Evolutionary conservation across 202 grass and related monocot genomes (phyloP).

Genomic region (Zoysia matrella): DNA sequence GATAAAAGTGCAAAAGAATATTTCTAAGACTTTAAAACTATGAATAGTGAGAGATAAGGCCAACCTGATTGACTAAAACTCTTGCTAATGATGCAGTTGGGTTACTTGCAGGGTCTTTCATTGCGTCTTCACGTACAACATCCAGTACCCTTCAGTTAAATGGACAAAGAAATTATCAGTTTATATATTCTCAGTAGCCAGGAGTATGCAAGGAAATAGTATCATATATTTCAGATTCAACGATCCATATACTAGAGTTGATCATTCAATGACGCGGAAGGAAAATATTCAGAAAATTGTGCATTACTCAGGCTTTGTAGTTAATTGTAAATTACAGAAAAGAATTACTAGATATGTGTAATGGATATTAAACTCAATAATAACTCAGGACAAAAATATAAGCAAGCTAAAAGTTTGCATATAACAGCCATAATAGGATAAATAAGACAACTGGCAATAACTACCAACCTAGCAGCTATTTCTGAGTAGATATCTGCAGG

Average conservation of each 20-base stretch:
- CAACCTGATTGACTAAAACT: slow-evolving; percentile 90
- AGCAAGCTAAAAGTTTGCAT: background rate
- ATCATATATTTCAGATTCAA: slow-evolving; percentile 21
- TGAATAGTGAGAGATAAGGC: slow-evolving; percentile 19
- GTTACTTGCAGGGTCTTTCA: slow-evolving; percentile 67
- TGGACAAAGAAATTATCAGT: slow-evolving; percentile 27
- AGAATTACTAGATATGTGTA: background rate
- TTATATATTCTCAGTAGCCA: background rate
- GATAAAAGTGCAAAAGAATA: slow-evolving; percentile 32
- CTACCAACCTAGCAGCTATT: slow-evolving; percentile 77
- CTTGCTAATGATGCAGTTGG: slow-evolving; percentile 78
- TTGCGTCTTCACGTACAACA: slow-evolving; percentile 68
- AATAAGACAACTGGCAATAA: slow-evolving; percentile 5
- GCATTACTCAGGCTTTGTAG: background rate
- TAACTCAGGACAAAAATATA: background rate
- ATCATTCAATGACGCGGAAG: background rate
- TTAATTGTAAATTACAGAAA: slow-evolving; percentile 8
- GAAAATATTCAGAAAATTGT: slow-evolving; percentile 14
- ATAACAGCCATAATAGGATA: background rate
- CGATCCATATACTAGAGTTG: slow-evolving; percentile 30
- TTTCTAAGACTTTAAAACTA: slow-evolving; percentile 25
- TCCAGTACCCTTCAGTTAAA: slow-evolving; percentile 68
- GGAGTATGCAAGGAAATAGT: background rate
- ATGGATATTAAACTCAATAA: background rate
- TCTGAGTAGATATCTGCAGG: slow-evolving; percentile 97